phyloP scores from a whole-genome alignment of 768 basidiomycete genomes.

The Paxillus involutus region DNA sequence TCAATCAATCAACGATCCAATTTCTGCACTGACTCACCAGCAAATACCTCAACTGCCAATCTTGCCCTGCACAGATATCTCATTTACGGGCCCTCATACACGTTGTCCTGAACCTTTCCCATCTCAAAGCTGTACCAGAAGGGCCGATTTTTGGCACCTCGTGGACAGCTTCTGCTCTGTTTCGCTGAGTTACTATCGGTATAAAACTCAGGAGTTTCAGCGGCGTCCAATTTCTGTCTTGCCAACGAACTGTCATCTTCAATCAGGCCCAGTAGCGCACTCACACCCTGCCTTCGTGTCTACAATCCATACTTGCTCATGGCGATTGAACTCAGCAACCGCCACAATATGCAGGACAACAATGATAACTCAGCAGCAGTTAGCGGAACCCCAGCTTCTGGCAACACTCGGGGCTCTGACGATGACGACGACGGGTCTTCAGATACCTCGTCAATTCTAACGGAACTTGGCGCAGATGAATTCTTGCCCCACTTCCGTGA shows the following conservation, averaged over 20 bases:
- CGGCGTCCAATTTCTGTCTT: slow-evolving; percentile 38
- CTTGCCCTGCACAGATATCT: slow-evolving; percentile 14
- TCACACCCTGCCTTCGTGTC: slow-evolving; percentile 6
- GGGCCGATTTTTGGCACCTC: slow-evolving; percentile 35
- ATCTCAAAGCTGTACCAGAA: slow-evolving; percentile 24
- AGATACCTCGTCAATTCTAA: slow-evolving; percentile 43
- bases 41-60: slow-evolving; percentile 9
- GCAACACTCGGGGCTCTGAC: slow-evolving; percentile 10
- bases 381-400: slow-evolving; percentile 10
- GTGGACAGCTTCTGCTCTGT: slow-evolving; percentile 38
- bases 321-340: slow-evolving; percentile 28
- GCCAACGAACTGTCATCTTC: slow-evolving; percentile 35
- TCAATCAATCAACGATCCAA: slow-evolving; percentile 27
- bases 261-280: slow-evolving; percentile 20
- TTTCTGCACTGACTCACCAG: slow-evolving; percentile 3
- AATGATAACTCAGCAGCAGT: slow-evolving; percentile 11
- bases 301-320: slow-evolving; percentile 10
- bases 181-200: slow-evolving; percentile 41
- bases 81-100: slow-evolving; percentile 11
- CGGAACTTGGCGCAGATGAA: slow-evolving; percentile 51
- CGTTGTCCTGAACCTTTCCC: slow-evolving; percentile 20
- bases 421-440: slow-evolving; percentile 38
- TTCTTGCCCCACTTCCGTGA: slow-evolving; percentile 63
- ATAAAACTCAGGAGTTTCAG: slow-evolving; percentile 39
- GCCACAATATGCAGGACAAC: slow-evolving; percentile 18